These are phyloP conservation scores for Cucumis cinereus DNA, from an alignment of 306 rosid species.

Conservation along the genomic window DNA sequence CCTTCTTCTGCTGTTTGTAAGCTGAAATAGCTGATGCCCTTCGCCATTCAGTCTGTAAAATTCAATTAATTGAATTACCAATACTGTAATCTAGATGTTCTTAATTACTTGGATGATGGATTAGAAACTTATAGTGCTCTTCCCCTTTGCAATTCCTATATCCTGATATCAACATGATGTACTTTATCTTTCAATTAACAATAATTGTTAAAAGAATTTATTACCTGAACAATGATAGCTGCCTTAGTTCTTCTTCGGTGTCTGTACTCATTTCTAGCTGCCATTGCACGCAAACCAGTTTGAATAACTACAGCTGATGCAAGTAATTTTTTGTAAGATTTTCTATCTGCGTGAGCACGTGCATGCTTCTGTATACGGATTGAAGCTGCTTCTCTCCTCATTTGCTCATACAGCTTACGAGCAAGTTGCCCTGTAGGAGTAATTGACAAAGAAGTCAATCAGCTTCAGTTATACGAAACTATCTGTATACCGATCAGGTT, in stretches of 20 bases:
- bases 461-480: neutral
- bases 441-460: conserved; percentile 3
- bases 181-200: neutral
- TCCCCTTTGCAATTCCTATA: neutral
- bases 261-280: conserved; percentile 58
- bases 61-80: neutral
- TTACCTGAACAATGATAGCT: conserved; percentile 59
- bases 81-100: neutral
- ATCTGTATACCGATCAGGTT: neutral
- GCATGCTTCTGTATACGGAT: conserved; percentile 61
- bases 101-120: neutral
- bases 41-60: conserved; percentile 69
- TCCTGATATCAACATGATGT: neutral
- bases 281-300: conserved; percentile 69
- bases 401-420: conserved; percentile 37
- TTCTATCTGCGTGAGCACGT: conserved; percentile 42
- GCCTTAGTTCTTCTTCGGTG: conserved; percentile 67
- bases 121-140: neutral
- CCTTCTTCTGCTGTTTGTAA: conserved; percentile 51
- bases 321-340: conserved; percentile 37
- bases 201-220: neutral
- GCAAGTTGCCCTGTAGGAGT: conserved; percentile 52
- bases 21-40: conserved; percentile 38
- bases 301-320: conserved; percentile 55
- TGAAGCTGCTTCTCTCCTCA: conserved; percentile 76